Evolutionary conservation across 2,329 filamentous ascomycete genomes (phyloP).

Genomic region (Botrytis fragariae): DNA sequence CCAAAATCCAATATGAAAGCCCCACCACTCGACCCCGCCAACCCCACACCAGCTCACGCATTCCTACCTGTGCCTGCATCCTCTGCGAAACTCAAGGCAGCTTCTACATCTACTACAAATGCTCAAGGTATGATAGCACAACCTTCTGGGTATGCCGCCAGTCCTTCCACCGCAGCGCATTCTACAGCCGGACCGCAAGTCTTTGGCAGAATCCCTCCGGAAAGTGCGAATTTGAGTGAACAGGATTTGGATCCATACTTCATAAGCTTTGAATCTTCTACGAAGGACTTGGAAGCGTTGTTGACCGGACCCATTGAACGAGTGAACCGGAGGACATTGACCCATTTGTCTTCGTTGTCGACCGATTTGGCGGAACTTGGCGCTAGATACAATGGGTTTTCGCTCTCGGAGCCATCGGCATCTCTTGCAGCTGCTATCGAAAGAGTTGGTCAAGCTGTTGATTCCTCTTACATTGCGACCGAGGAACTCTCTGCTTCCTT

Average conservation of each 20-base stretch:
- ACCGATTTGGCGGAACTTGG: constrained; percentile 90
- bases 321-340: constrained; percentile 85
- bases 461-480: constrained; percentile 93
- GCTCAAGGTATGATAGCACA: constrained; percentile 53
- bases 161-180: constrained; percentile 54
- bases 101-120: constrained; percentile 42
- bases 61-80: constrained; percentile 82
- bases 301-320: constrained; percentile 95
- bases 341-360: constrained; percentile 78
- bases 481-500: constrained; percentile 84
- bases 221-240: constrained; percentile 73
- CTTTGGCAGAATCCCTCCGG: constrained; percentile 79
- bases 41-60: constrained; percentile 80
- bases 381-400: constrained; percentile 95
- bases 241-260: constrained; percentile 96
- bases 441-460: constrained; percentile 88
- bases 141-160: constrained; percentile 49
- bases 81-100: constrained; percentile 76
- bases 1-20: constrained; percentile 94
- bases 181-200: constrained; percentile 58
- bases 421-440: constrained; percentile 92
- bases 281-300: constrained; percentile 84
- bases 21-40: constrained; percentile 92
- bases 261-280: constrained; percentile 85
- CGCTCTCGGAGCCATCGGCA: constrained; percentile 85